Conservation (phyloP, 225 moss, liverwort and hornwort genomes). For the Marchantia paleacea region DNA sequence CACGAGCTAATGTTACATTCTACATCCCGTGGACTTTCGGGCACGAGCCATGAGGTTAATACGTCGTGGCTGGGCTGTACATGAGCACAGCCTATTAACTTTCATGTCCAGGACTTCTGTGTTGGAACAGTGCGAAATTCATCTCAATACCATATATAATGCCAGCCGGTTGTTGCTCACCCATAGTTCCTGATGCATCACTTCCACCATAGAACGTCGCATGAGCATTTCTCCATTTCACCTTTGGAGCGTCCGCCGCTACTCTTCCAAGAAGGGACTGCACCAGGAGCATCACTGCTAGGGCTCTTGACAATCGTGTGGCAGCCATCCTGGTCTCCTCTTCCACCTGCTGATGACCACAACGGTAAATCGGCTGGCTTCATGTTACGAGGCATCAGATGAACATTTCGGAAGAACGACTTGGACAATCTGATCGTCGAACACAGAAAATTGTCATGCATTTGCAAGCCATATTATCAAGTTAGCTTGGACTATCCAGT, state of each 20-base stretch:
- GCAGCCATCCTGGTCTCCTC: not conserved
- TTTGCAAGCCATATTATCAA: too few relatives aligned
- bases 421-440: not conserved
- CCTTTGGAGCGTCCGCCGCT: not conserved
- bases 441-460: too few relatives aligned
- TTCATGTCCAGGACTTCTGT: too few relatives aligned
- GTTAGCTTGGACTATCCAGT: too few relatives aligned
- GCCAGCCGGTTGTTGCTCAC: slow-evolving; percentile 6
- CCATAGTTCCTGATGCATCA: slow-evolving; percentile 34
- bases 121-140: too few relatives aligned
- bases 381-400: not conserved
- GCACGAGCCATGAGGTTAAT: too few relatives aligned
- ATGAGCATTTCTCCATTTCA: slow-evolving; percentile 20
- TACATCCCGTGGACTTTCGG: too few relatives aligned
- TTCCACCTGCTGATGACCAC: slow-evolving; percentile 8
- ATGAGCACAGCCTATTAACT: too few relatives aligned
- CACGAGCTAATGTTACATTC: too few relatives aligned
- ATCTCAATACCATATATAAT: too few relatives aligned
- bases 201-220: slow-evolving; percentile 30
- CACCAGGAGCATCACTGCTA: slow-evolving; percentile 6
- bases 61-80: too few relatives aligned
- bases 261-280: not conserved
- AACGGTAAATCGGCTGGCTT: not conserved
- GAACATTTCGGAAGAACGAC: not conserved
- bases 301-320: not conserved